A percentile compares a stretch with the other conserved stretches of the same genome.
Evolutionary conservation across 805 yeast genomes (phyloP).

Genomic region (Sugiyamaella americana): DNA sequence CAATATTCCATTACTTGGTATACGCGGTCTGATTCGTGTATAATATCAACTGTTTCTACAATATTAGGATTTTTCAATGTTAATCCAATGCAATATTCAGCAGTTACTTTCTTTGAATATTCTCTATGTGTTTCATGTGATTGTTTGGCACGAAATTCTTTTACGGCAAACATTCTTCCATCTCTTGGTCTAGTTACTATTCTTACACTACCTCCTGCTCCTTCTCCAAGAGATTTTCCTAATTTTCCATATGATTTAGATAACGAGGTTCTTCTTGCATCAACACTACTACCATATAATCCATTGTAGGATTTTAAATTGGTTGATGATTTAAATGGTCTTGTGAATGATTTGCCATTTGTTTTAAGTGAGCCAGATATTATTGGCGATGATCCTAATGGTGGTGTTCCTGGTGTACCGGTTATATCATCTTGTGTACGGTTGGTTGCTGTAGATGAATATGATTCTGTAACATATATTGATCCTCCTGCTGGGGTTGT

Average conservation of each 20-base stretch:
- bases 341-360: slow-evolving; percentile 4
- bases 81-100: slow-evolving; percentile 91
- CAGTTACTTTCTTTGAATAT: slow-evolving; percentile 85
- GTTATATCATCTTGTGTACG: not conserved
- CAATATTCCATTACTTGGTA: slow-evolving; percentile 94
- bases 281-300: slow-evolving; percentile 11
- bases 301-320: slow-evolving; percentile 20
- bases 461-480: slow-evolving; percentile 9
- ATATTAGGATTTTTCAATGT: slow-evolving; percentile 85
- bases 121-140: slow-evolving; percentile 72
- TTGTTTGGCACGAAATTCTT: slow-evolving; percentile 78
- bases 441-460: slow-evolving; percentile 2
- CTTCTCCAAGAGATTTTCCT: slow-evolving; percentile 86
- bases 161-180: slow-evolving; percentile 76
- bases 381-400: slow-evolving; percentile 4
- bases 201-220: slow-evolving; percentile 90
- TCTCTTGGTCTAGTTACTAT: slow-evolving; percentile 64
- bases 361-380: slow-evolving; percentile 7
- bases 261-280: slow-evolving; percentile 19
- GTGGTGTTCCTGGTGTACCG: not conserved
- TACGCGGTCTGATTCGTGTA: slow-evolving; percentile 79
- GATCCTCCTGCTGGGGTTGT: not conserved
- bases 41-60: slow-evolving; percentile 84
- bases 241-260: slow-evolving; percentile 72
- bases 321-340: slow-evolving; percentile 20